phyloP scores from a whole-genome alignment of 139 green algal genomes.

The Ettlia oleoabundans region DNA sequence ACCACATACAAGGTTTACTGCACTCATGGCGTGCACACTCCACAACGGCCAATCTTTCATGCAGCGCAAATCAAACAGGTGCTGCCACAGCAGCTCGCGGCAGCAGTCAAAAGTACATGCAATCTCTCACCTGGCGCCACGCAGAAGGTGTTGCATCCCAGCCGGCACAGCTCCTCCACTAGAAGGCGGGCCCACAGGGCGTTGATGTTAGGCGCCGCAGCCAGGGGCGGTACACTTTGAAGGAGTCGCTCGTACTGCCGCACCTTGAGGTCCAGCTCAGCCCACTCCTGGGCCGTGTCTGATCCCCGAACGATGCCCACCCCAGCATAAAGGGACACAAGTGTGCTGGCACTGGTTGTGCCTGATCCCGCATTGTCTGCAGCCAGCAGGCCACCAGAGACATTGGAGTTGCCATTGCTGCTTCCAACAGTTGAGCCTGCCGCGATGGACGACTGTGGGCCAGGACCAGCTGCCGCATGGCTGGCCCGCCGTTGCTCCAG shows the following conservation, averaged over 20 bases:
- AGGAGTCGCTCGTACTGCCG: conserved; percentile 73
- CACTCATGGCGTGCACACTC: too few species aligned
- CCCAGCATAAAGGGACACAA: conserved; percentile 87
- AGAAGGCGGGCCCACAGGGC: conserved; percentile 73
- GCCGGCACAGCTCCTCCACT: conserved; percentile 90
- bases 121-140: conserved; percentile 82
- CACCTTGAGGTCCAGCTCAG: conserved; percentile 94
- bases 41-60: too few species aligned
- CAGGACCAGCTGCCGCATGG: background rate
- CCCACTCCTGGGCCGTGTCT: conserved; percentile 84
- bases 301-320: conserved; percentile 95
- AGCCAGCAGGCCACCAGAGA: too few species aligned
- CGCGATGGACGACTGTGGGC: conserved; percentile 5
- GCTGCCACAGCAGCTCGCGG: too few species aligned
- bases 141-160: conserved; percentile 88
- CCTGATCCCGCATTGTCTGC: background rate
- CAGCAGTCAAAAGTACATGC: background rate
- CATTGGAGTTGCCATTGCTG: background rate
- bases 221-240: conserved; percentile 46
- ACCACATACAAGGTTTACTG: too few species aligned
- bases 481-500: conserved; percentile 1
- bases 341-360: background rate
- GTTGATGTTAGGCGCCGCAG: conserved; percentile 74
- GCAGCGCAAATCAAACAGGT: too few species aligned
- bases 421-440: background rate